A percentile compares a stretch with the other conserved stretches of the same genome.
These are phyloP conservation scores for Claviceps spartinae DNA, from an alignment of 2,329 filamentous ascomycete species.

Conservation along the genomic window DNA sequence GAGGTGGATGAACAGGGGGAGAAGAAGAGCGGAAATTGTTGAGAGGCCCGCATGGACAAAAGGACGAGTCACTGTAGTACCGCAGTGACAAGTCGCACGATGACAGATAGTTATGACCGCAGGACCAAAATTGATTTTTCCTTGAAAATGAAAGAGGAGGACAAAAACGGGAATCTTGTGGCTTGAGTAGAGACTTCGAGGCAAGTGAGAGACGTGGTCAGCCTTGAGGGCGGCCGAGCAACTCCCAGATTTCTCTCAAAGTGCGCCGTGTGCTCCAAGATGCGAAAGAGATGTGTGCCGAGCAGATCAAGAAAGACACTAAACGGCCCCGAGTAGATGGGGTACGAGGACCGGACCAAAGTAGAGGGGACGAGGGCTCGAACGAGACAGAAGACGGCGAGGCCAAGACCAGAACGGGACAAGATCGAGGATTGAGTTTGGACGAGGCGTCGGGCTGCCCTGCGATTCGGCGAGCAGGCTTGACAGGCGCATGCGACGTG, in stretches of 20 bases:
- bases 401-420: slow-evolving; percentile 6
- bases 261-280: no score
- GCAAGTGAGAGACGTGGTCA: background rate
- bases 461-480: slow-evolving; percentile 3
- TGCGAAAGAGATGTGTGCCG: no score
- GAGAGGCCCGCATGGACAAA: background rate
- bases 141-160: no score
- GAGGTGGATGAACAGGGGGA: background rate
- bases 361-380: background rate
- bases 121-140: background rate
- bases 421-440: slow-evolving; percentile 6
- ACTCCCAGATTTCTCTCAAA: no score
- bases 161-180: background rate
- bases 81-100: background rate
- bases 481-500: slow-evolving; percentile 1
- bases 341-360: background rate
- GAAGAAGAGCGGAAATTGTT: background rate
- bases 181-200: background rate
- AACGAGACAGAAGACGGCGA: slow-evolving; percentile 3
- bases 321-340: slow-evolving; percentile 1
- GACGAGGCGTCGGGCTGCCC: slow-evolving; percentile 3
- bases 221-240: background rate
- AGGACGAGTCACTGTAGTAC: background rate
- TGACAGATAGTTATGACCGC: background rate
- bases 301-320: background rate